phyloP scores from a whole-genome alignment of 345 rosid species.

The Populus deltoides region DNA sequence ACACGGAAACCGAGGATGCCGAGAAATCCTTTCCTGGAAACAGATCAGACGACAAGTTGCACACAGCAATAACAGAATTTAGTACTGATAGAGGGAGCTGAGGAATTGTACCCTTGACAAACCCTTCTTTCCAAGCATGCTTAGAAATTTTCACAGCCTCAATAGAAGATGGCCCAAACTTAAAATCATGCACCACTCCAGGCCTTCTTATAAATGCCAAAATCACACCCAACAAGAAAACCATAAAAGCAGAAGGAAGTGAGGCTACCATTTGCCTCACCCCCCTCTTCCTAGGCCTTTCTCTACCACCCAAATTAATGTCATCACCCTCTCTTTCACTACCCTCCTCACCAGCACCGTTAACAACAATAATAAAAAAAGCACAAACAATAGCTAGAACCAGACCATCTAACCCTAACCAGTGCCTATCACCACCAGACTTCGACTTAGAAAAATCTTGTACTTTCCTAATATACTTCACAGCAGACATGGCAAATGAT shows the following conservation, averaged over 20 bases:
- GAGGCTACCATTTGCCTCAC: constrained; percentile 35
- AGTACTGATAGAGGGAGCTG: constrained; percentile 76
- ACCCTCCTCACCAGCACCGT: constrained; percentile 56
- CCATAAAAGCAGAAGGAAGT: constrained; percentile 70
- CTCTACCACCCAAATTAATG: constrained; percentile 9
- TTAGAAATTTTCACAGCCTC: constrained; percentile 43
- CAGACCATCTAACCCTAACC: constrained; percentile 83
- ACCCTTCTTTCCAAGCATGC: constrained; percentile 71
- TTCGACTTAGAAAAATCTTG: constrained; percentile 68
- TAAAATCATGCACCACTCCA: constrained; percentile 37
- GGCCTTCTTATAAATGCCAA: constrained; percentile 64
- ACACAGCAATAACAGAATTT: constrained; percentile 80
- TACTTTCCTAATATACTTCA: constrained; percentile 59
- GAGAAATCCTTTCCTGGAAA: constrained; percentile 73
- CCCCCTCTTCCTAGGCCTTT: constrained; percentile 26
- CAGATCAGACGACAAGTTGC: constrained; percentile 72
- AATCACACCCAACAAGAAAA: constrained; percentile 64
- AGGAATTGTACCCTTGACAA: constrained; percentile 75
- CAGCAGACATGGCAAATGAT: constrained; percentile 72
- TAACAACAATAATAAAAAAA: constrained; percentile 53
- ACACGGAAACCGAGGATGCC: constrained; percentile 57
- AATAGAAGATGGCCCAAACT: constrained; percentile 61
- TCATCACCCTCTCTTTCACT: constrained; percentile 17
- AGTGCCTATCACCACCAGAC: constrained; percentile 46
- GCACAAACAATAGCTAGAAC: constrained; percentile 63